Conservation (phyloP, 2,329 filamentous ascomycete species). For the Trichoderma sp. region DNA sequence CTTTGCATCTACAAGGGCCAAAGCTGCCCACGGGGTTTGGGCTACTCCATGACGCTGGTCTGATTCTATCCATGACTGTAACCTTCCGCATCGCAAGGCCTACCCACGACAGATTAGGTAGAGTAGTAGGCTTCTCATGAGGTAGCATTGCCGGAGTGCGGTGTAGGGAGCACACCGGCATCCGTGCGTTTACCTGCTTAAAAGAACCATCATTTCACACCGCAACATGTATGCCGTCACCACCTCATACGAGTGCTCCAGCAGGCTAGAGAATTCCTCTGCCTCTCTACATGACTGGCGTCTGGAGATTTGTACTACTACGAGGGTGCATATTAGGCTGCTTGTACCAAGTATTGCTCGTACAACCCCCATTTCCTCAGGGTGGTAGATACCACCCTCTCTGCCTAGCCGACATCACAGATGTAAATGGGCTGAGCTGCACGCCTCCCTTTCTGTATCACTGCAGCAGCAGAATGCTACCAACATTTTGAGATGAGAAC, state of each 20-base stretch:
- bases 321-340: neutral
- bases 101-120: neutral
- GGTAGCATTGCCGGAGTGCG: neutral
- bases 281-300: neutral
- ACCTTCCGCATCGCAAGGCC: constrained; percentile 1
- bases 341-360: neutral
- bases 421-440: constrained; percentile 1
- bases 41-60: neutral
- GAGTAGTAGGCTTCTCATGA: no score
- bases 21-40: no score
- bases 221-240: neutral
- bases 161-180: neutral
- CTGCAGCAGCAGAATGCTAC: neutral
- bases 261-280: neutral
- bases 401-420: neutral
- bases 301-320: neutral
- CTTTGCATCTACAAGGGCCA: neutral
- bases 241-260: neutral
- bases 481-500: neutral
- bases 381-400: neutral
- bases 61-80: neutral
- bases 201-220: neutral
- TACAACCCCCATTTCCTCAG: neutral
- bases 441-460: neutral
- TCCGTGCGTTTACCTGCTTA: neutral